Evolutionary conservation across 805 yeast genomes (phyloP).

Genomic region (Candida ponderosae): DNA sequence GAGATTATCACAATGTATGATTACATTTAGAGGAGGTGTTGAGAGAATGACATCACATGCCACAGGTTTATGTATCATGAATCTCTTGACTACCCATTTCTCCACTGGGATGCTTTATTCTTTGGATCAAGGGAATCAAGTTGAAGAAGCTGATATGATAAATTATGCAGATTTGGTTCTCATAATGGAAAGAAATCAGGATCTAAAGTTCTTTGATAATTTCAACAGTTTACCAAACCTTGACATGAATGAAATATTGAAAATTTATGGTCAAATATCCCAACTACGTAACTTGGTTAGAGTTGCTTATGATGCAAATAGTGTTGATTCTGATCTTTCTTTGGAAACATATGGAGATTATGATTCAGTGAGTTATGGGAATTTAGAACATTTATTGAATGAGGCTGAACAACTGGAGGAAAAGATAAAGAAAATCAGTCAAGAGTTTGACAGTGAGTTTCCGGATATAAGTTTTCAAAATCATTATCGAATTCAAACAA

Average conservation of each 20-base stretch:
- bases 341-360: neutral
- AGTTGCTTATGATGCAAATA: conserved; percentile 8
- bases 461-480: neutral
- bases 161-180: conserved; percentile 5
- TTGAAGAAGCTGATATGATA: conserved; percentile 2
- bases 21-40: conserved; percentile 10
- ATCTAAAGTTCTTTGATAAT: conserved; percentile 7
- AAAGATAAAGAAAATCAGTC: neutral
- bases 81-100: conserved; percentile 5
- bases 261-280: conserved; percentile 6
- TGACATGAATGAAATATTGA: conserved; percentile 7
- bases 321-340: neutral
- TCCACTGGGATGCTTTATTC: conserved; percentile 6
- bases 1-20: conserved; percentile 3
- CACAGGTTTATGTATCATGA: conserved; percentile 8
- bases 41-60: conserved; percentile 3
- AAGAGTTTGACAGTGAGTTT: neutral
- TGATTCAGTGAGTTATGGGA: conserved; percentile 1
- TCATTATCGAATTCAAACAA: conserved; percentile 4
- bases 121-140: neutral
- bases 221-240: conserved; percentile 6
- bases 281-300: conserved; percentile 8
- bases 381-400: neutral
- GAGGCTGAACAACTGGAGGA: conserved; percentile 1
- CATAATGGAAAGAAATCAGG: conserved; percentile 1